Percentiles rank a stretch among this genome's conserved stretches.
phyloP scores from a whole-genome alignment of 306 rosid genomes.

The Ormosia semicastrata region DNA sequence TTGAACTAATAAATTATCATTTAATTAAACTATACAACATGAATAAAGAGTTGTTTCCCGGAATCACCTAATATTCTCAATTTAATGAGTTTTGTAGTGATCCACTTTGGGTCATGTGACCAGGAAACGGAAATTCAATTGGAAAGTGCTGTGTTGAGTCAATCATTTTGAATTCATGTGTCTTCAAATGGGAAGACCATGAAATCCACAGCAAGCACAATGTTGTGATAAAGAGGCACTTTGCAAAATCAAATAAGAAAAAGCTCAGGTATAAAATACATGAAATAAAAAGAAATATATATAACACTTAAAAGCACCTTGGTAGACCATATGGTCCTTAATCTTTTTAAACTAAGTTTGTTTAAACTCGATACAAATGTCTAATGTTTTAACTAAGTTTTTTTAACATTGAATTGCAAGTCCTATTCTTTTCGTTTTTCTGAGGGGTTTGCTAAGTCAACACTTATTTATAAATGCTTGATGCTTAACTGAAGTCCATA shows the following conservation, averaged over 20 bases:
- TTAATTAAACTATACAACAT: background rate
- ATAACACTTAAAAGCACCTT: background rate
- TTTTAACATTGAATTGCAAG: too few relatives aligned
- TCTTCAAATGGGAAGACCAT: constrained; percentile 40
- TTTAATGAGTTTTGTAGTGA: constrained; percentile 14
- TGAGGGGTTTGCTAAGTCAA: too few relatives aligned
- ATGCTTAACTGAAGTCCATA: too few relatives aligned
- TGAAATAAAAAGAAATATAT: background rate
- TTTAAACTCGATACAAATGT: background rate
- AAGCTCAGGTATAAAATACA: background rate
- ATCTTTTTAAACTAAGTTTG: background rate
- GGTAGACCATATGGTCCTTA: background rate
- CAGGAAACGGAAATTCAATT: background rate
- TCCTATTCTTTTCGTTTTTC: too few relatives aligned
- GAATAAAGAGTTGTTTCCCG: background rate
- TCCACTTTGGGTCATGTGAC: constrained; percentile 20
- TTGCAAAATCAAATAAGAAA: constrained; percentile 2
- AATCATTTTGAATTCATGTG: constrained; percentile 35
- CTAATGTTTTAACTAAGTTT: too few relatives aligned
- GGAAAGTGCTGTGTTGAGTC: constrained; percentile 13
- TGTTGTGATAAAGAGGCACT: background rate
- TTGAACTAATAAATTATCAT: background rate
- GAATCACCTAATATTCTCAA: background rate
- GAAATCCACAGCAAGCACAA: constrained; percentile 13
- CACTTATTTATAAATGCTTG: too few relatives aligned